Evolutionary conservation across 805 yeast species (phyloP).

Genomic region (Candida koratica): DNA sequence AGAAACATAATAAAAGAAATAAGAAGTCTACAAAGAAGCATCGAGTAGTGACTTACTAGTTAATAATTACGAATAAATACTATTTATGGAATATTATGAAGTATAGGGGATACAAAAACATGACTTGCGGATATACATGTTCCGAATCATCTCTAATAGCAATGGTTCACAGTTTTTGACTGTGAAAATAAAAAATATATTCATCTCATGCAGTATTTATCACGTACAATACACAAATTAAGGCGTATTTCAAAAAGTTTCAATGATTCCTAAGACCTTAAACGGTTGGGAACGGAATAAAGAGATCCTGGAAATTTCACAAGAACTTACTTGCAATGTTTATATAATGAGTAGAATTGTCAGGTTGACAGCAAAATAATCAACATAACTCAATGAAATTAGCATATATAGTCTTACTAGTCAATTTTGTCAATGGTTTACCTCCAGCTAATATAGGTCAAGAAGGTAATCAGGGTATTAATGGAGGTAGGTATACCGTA

Average conservation of each 20-base stretch:
- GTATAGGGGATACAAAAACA: no score
- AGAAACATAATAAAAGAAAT: constrained; percentile 74
- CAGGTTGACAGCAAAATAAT: not conserved
- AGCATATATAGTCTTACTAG: not conserved
- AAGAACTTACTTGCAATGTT: not conserved
- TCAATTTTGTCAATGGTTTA: not conserved
- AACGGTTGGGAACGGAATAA: not conserved
- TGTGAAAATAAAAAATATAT: no score
- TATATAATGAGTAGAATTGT: not conserved
- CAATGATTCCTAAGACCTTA: no score
- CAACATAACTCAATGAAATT: constrained; percentile 3
- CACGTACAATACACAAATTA: no score
- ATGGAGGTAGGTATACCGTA: constrained; percentile 1
- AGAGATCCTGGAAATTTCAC: not conserved
- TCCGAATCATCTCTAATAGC: no score
- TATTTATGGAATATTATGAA: no score
- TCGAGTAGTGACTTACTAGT: constrained; percentile 24
- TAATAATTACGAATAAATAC: no score
- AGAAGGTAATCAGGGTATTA: constrained; percentile 8
- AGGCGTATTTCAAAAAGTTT: no score
- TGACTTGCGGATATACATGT: no score
- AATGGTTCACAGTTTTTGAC: no score
- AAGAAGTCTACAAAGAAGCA: constrained; percentile 56
- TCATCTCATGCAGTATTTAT: no score
- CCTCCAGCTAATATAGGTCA: constrained; percentile 7